These are phyloP conservation scores for Penstemon eatonii DNA, from an alignment of 257 asterid genomes.

Conservation along the genomic window DNA sequence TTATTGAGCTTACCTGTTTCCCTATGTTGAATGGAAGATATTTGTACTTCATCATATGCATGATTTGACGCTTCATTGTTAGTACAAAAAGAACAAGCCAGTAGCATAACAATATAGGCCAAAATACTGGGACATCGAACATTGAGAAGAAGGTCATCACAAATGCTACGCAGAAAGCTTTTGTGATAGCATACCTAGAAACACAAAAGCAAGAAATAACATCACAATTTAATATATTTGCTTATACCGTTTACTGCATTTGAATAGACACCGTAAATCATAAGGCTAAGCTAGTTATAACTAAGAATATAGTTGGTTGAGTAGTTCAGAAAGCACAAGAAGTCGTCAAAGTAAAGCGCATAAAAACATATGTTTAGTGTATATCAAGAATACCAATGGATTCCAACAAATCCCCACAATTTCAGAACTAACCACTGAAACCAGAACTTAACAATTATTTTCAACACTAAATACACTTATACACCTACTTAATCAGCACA, in stretches of 20 bases:
- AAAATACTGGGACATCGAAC: slow-evolving; percentile 90
- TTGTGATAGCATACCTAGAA: slow-evolving; percentile 89
- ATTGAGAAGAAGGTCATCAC: slow-evolving; percentile 81
- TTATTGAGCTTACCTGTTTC: slow-evolving; percentile 61
- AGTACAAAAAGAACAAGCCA: slow-evolving; percentile 84
- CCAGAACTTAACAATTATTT: too few relatives aligned
- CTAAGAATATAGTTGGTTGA: background rate
- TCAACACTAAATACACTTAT: too few relatives aligned
- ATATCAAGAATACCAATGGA: too few relatives aligned
- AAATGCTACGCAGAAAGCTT: slow-evolving; percentile 81
- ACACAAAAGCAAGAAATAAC: slow-evolving; percentile 18
- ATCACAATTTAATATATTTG: slow-evolving; percentile 12
- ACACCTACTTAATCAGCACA: too few relatives aligned
- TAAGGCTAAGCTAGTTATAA: background rate
- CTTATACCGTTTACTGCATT: background rate
- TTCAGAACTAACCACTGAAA: too few relatives aligned
- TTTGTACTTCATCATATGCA: slow-evolving; percentile 90
- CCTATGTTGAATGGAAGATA: slow-evolving; percentile 82
- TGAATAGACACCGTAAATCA: background rate
- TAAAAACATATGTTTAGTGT: background rate
- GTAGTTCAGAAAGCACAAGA: background rate
- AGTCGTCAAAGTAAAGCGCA: too few relatives aligned
- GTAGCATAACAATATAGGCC: slow-evolving; percentile 88
- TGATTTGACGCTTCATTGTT: slow-evolving; percentile 89
- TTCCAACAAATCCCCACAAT: too few relatives aligned